Percentiles rank a stretch among this genome's conserved stretches.
Conservation (phyloP, 129 eudicot genomes). For the Pulicaria dysenterica region DNA sequence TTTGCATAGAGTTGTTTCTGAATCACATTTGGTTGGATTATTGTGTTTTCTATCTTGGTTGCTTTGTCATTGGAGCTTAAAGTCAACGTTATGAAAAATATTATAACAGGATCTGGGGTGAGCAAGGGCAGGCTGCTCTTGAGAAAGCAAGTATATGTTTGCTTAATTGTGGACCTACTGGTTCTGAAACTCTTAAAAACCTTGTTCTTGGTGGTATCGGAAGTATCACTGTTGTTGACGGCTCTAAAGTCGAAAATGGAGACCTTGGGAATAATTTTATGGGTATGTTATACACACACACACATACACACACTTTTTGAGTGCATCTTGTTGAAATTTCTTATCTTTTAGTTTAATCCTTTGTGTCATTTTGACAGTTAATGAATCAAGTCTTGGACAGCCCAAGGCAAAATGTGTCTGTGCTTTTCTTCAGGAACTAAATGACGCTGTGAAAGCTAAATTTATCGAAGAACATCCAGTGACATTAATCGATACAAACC, state of each 20-base stretch:
- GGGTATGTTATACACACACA: constrained; percentile 49
- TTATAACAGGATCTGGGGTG: constrained; percentile 95
- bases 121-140: constrained; percentile 95
- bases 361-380: constrained; percentile 50
- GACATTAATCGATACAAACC: constrained; percentile 70
- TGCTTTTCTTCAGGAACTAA: constrained; percentile 83
- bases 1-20: neutral
- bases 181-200: constrained; percentile 89
- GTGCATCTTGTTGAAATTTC: neutral
- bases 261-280: constrained; percentile 94
- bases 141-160: constrained; percentile 95
- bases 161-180: constrained; percentile 98
- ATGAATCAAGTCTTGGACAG: constrained; percentile 79
- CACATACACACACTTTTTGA: neutral
- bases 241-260: constrained; percentile 82
- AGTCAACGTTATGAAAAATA: neutral
- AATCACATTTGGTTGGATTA: neutral
- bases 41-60: neutral
- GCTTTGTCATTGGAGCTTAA: neutral
- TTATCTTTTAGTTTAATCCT: constrained; percentile 7
- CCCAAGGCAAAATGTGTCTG: constrained; percentile 94
- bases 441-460: constrained; percentile 94
- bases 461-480: constrained; percentile 91
- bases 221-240: constrained; percentile 91
- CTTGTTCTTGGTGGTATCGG: constrained; percentile 98